A percentile compares a stretch with the other conserved stretches of the same genome.
Conservation (phyloP, 2,329 filamentous ascomycete species). For the Lomentospora prolificans region DNA sequence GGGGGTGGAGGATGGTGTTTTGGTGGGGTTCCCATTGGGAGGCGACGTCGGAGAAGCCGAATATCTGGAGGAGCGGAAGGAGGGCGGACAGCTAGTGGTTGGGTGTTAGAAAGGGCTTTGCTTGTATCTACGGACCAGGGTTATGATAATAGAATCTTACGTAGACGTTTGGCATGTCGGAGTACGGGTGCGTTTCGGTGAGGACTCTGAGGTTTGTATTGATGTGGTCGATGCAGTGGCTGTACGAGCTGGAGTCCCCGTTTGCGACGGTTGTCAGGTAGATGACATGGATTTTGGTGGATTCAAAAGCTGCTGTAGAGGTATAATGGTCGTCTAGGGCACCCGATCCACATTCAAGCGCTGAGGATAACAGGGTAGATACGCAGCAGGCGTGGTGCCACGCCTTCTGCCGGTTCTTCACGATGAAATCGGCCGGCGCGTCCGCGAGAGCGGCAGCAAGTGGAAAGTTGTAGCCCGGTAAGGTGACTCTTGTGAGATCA, state of each 20-base stretch:
- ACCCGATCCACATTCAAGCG: constrained; percentile 10
- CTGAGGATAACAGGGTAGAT: constrained; percentile 14
- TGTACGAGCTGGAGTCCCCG: constrained; percentile 12
- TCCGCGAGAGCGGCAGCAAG: constrained; percentile 15
- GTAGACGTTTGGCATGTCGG: constrained; percentile 3
- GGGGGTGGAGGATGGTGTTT: background rate
- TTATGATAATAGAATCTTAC: background rate
- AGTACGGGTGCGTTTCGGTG: constrained; percentile 4
- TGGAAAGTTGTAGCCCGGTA: constrained; percentile 18
- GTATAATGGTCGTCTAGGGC: constrained; percentile 17
- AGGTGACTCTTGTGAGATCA: constrained; percentile 16
- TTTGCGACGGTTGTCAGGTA: constrained; percentile 15
- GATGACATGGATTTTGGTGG: constrained; percentile 19
- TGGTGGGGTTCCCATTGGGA: constrained; percentile 5
- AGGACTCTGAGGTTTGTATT: constrained; percentile 12
- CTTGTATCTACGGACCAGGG: background rate
- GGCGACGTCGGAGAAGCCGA: constrained; percentile 9
- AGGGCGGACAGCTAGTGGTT: constrained; percentile 1
- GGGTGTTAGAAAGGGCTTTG: background rate
- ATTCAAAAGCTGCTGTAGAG: constrained; percentile 15
- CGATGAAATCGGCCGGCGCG: constrained; percentile 13
- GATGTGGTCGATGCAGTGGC: constrained; percentile 15
- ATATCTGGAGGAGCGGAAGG: constrained; percentile 5
- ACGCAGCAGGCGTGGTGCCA: constrained; percentile 16
- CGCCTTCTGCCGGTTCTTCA: constrained; percentile 15